Evolutionary conservation across 2,329 filamentous ascomycete species (phyloP).

Genomic region (Phoma sp.): DNA sequence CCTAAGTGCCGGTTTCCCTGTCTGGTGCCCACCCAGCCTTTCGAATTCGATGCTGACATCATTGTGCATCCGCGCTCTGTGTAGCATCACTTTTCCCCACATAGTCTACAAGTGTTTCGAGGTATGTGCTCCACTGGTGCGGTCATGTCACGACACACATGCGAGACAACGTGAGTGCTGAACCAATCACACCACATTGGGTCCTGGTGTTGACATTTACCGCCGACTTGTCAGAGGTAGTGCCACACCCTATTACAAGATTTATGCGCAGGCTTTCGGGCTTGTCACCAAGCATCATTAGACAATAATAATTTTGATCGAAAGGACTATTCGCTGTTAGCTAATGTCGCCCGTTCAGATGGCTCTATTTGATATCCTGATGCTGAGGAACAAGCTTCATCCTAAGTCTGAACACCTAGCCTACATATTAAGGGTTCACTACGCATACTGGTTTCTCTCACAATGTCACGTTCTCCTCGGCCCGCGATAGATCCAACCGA

Average conservation of each 20-base stretch:
- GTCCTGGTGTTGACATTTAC: neutral
- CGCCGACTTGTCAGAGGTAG: neutral
- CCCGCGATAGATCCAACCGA: conserved; percentile 16
- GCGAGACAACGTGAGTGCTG: neutral
- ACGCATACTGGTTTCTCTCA: no score
- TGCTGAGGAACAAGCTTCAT: no score
- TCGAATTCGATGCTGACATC: conserved; percentile 10
- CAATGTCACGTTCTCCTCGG: neutral
- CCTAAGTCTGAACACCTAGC: no score
- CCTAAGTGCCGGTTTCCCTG: conserved; percentile 9
- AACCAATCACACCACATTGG: neutral
- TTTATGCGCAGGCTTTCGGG: no score
- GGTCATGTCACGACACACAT: conserved; percentile 9
- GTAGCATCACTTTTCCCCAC: conserved; percentile 7
- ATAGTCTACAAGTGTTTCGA: conserved; percentile 6
- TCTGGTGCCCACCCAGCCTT: neutral
- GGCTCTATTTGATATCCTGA: no score
- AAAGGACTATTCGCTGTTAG: no score
- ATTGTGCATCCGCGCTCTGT: conserved; percentile 9
- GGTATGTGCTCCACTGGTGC: neutral
- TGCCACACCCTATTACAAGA: no score
- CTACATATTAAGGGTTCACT: no score
- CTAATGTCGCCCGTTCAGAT: no score
- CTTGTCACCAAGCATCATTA: no score
- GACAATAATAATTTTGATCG: no score